These are phyloP conservation scores for Marasmius sp. DNA, from an alignment of 1,284 basidiomycete genomes.

Conservation along the genomic window DNA sequence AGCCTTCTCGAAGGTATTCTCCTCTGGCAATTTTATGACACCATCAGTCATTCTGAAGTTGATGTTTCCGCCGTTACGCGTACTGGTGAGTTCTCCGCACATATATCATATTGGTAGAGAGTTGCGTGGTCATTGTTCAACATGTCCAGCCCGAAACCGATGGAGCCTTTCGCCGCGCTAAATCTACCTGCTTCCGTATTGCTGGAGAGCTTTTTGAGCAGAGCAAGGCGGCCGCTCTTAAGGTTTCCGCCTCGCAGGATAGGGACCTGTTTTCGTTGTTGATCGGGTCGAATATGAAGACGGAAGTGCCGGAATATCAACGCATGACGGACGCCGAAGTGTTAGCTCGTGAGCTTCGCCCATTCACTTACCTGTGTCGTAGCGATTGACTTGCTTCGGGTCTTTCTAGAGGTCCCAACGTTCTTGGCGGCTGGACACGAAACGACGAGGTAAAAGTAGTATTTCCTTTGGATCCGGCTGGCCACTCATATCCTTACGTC, in stretches of 20 bases:
- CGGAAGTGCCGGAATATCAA: conserved; percentile 55
- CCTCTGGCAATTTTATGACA: conserved; percentile 20
- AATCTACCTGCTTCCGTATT: conserved; percentile 28
- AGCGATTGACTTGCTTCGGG: background rate
- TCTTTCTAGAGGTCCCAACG: conserved; percentile 51
- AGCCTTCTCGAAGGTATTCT: conserved; percentile 46
- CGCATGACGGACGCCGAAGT: conserved; percentile 74
- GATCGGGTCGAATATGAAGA: conserved; percentile 64
- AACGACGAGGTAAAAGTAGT: conserved; percentile 55
- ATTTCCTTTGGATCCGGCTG: background rate
- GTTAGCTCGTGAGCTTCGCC: conserved; percentile 57
- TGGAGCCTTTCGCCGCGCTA: conserved; percentile 18
- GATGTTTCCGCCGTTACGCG: conserved; percentile 38
- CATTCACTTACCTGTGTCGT: conserved; percentile 7
- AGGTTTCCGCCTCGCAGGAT: conserved; percentile 22
- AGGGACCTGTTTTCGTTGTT: conserved; percentile 54
- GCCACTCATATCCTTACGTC: background rate
- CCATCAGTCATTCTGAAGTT: conserved; percentile 33
- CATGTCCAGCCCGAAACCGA: conserved; percentile 28
- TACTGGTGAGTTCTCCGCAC: conserved; percentile 34
- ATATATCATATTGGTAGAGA: too few relatives aligned
- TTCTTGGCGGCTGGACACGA: conserved; percentile 76
- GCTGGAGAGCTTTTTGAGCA: conserved; percentile 45
- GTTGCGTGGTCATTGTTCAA: background rate
- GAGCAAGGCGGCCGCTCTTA: conserved; percentile 38